Conservation (phyloP, 257 asterid genomes). For the Ilex asprella region DNA sequence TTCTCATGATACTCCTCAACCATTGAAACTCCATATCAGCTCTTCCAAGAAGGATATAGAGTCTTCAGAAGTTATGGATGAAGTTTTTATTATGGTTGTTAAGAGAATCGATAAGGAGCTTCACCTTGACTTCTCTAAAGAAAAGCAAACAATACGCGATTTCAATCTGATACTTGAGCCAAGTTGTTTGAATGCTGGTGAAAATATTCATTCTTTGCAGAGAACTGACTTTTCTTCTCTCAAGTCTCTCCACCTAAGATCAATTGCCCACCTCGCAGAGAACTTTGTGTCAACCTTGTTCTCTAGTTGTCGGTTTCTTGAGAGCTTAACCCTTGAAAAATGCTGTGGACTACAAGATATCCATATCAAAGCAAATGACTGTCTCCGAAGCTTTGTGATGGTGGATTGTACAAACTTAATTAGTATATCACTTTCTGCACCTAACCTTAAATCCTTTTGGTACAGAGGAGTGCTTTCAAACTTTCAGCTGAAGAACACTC, state of each 20-base stretch:
- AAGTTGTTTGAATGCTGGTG: background rate
- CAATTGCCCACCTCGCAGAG: slow-evolving; percentile 9
- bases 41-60: too few species aligned
- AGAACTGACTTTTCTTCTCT: slow-evolving; percentile 1
- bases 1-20: background rate
- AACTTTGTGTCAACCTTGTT: slow-evolving; percentile 11
- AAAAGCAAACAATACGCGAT: background rate
- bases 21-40: slow-evolving; percentile 5
- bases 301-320: slow-evolving; percentile 10
- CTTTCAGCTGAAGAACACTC: slow-evolving; percentile 8
- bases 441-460: slow-evolving; percentile 9
- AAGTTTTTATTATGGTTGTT: background rate
- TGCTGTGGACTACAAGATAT: slow-evolving; percentile 11
- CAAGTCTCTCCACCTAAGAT: slow-evolving; percentile 15
- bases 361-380: background rate
- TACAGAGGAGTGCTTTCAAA: slow-evolving; percentile 9
- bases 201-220: background rate
- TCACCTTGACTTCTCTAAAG: slow-evolving; percentile 12
- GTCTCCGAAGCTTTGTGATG: slow-evolving; percentile 7
- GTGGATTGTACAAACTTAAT: slow-evolving; percentile 12
- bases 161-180: slow-evolving; percentile 5
- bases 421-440: slow-evolving; percentile 5
- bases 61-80: too few species aligned
- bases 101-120: slow-evolving; percentile 14
- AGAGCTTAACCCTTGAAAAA: slow-evolving; percentile 18